Evolutionary conservation across 148 eudicot genomes (phyloP).

Genomic region (Rhododendron molle): DNA sequence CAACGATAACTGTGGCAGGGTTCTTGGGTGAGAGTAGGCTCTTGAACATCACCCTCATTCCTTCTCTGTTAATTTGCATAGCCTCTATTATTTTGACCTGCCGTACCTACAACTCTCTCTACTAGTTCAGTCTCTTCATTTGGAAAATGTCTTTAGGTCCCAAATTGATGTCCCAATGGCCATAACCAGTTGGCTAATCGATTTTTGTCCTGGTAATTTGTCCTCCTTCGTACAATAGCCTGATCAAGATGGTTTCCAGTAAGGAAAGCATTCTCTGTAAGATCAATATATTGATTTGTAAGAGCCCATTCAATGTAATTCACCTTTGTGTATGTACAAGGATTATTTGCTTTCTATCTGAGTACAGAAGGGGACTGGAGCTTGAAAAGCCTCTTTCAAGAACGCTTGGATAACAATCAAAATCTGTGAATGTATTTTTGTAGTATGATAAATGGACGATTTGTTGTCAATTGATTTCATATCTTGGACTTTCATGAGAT

Average conservation of each 20-base stretch:
- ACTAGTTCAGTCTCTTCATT: slow-evolving; percentile 22
- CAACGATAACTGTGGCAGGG: slow-evolving; percentile 79
- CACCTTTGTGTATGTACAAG: not conserved
- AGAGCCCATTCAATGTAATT: not conserved
- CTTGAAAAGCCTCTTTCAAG: no score
- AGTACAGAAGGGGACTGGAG: no score
- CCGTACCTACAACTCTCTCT: slow-evolving; percentile 78
- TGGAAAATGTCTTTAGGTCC: not conserved
- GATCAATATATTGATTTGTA: not conserved
- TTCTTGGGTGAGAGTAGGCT: slow-evolving; percentile 57
- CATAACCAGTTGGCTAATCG: not conserved
- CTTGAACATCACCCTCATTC: slow-evolving; percentile 66
- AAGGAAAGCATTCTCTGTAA: not conserved
- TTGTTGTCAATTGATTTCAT: no score
- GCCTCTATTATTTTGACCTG: slow-evolving; percentile 71
- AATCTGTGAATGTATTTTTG: no score
- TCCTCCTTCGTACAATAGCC: not conserved
- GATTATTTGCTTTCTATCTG: not conserved
- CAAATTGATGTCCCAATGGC: not conserved
- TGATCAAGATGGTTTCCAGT: not conserved
- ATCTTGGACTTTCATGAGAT: no score
- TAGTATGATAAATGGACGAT: no score
- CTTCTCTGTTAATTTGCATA: slow-evolving; percentile 77
- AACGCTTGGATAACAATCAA: no score
- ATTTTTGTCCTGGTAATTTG: not conserved